phyloP scores from a whole-genome alignment of 2,329 filamentous ascomycete genomes.

The Aspergillus caelatus region DNA sequence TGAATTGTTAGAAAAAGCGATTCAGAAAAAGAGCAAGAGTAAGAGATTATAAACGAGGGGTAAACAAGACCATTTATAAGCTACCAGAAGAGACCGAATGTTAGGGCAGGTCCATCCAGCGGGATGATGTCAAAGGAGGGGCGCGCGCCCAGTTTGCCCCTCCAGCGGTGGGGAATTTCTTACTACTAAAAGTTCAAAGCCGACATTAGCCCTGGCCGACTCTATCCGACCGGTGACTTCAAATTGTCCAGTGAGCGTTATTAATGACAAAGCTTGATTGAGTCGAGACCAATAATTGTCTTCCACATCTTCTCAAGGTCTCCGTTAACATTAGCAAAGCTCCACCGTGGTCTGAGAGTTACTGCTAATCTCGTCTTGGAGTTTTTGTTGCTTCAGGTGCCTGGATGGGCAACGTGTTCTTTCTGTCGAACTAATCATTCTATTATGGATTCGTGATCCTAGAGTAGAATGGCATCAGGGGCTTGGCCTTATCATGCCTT shows the following conservation, averaged over 20 bases:
- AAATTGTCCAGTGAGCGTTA: not conserved
- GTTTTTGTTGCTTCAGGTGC: not conserved
- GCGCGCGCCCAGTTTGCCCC: conserved; percentile 3
- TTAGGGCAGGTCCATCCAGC: conserved; percentile 27
- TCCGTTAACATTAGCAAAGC: not conserved
- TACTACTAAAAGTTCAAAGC: not conserved
- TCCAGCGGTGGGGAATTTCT: conserved; percentile 9
- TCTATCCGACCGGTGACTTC: not conserved
- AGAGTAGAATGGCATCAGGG: not conserved
- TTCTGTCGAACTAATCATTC: not conserved
- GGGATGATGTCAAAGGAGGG: conserved; percentile 21
- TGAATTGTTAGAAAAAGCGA: not conserved
- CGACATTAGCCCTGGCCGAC: conserved; percentile 9
- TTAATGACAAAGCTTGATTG: not conserved
- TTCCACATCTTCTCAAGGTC: not conserved
- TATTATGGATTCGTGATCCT: not conserved
- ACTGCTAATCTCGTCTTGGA: too few species aligned
- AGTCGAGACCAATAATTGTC: not conserved
- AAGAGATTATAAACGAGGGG: not conserved
- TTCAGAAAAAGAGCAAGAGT: not conserved
- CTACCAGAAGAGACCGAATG: conserved; percentile 6
- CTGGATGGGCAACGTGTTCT: not conserved
- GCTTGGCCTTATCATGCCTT: too few species aligned
- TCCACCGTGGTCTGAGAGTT: too few species aligned
- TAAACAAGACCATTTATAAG: conserved; percentile 19